Percentiles rank a stretch among this genome's conserved stretches.
These are phyloP conservation scores for Nigrospora oryzae DNA, from an alignment of 2,329 filamentous ascomycete genomes.

Conservation along the genomic window DNA sequence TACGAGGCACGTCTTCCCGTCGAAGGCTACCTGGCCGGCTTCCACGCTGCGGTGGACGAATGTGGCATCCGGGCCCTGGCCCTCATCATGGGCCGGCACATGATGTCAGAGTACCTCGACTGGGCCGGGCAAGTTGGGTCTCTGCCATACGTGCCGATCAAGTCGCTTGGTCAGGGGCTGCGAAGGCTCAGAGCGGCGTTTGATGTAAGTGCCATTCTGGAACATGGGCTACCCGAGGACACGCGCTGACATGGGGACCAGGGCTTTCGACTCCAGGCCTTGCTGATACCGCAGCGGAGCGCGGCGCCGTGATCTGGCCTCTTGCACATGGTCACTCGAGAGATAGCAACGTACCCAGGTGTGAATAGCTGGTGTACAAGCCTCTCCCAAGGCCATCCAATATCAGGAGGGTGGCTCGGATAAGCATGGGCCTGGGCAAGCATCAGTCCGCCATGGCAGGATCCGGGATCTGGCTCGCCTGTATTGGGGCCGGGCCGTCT, in stretches of 20 bases:
- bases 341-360: background rate
- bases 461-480: no score
- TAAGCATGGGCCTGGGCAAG: no score
- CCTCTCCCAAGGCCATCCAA: no score
- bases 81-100: slow-evolving; percentile 6
- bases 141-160: slow-evolving; percentile 6
- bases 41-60: slow-evolving; percentile 9
- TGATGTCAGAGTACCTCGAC: slow-evolving; percentile 9
- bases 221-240: background rate
- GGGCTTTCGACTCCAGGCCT: slow-evolving; percentile 5
- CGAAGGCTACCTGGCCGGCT: slow-evolving; percentile 10
- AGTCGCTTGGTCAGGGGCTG: slow-evolving; percentile 1
- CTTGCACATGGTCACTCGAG: background rate
- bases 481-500: no score
- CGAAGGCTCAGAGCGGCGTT: slow-evolving; percentile 11
- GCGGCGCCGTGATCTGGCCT: no score
- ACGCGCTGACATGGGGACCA: background rate
- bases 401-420: no score
- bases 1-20: slow-evolving; percentile 9
- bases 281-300: slow-evolving; percentile 1
- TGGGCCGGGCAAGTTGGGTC: slow-evolving; percentile 10
- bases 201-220: slow-evolving; percentile 9
- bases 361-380: no score
- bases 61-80: slow-evolving; percentile 13
- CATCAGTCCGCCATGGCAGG: no score